Evolutionary conservation across 2,329 filamentous ascomycete species (phyloP).

Genomic region (Alternaria gansuensis): DNA sequence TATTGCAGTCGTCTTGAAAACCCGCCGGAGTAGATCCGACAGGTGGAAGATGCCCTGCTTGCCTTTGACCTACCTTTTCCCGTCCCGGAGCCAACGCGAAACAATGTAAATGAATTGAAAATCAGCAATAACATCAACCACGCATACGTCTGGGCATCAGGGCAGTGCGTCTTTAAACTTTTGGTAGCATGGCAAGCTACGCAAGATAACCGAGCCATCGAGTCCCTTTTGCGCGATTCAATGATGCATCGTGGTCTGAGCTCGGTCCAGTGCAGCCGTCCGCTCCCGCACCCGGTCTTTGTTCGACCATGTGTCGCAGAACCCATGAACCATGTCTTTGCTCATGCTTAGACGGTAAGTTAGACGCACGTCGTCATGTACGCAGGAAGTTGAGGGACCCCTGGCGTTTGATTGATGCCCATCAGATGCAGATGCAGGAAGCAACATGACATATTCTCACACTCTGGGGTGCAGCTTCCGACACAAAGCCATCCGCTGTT

Average conservation of each 20-base stretch:
- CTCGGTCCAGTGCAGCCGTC: constrained; percentile 15
- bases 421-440: constrained; percentile 14
- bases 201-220: constrained; percentile 6
- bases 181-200: constrained; percentile 1
- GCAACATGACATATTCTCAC: constrained; percentile 10
- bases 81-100: constrained; percentile 3
- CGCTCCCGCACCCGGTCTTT: constrained; percentile 22
- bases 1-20: background rate
- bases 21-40: constrained; percentile 14
- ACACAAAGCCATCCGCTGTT: constrained; percentile 13
- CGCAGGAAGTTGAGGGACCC: constrained; percentile 1
- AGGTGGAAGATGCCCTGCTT: constrained; percentile 13
- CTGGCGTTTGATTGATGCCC: constrained; percentile 13
- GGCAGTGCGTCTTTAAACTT: constrained; percentile 1
- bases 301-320: constrained; percentile 29
- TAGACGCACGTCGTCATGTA: constrained; percentile 6
- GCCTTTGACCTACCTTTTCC: background rate
- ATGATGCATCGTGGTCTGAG: constrained; percentile 18
- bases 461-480: constrained; percentile 27
- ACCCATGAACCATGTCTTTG: constrained; percentile 30
- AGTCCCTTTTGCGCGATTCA: constrained; percentile 14
- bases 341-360: constrained; percentile 2
- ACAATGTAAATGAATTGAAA: constrained; percentile 2
- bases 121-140: constrained; percentile 3
- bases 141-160: background rate